Evolutionary conservation across 2,329 filamentous ascomycete genomes (phyloP), one percentile per base, ranked within the genome.

Genomic region (Xylaria sp.): DNA sequence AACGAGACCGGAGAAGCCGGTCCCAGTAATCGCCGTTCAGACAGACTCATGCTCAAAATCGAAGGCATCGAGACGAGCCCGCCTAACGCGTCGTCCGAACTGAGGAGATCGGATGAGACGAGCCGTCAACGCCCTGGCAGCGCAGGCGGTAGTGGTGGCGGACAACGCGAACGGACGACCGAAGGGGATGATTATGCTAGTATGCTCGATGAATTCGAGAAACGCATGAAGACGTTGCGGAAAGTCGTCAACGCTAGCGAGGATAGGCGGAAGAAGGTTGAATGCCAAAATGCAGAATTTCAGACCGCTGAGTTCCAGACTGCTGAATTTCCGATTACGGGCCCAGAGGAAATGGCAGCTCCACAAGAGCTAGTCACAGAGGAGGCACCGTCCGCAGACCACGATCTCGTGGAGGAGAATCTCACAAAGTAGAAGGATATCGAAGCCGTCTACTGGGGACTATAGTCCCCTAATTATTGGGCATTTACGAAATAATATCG

Each of bases 41-140:
- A 75, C 47, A 76, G 78, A 5, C 71, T 87, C 64, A 86, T 90
- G 81, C 73, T 90, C 51, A 78, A 76, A 59, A 81, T 90, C 55
- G 81, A 88, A 60, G 87, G 86, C 70, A 62, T 80, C 66, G 71
- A 75, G 58, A 65, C 71, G 59, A 68, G 70, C 46, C 67, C 69
- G 2, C 60, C 70, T 1, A 66, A 69, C 70, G 75, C 64, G 69
- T 75, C 74, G 59, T 72, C 74, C 52, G 76, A 77, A 37, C 69
- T 66, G 46, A 65, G 62, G 49, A 63, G 59, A 51, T 71, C 64
- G 58, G 64, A 53, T 58, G 70, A 66, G 34, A 66, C 65, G 59
- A 71, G 52, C 63, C 66, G 60, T 54, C 68, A 59, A n/a, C 67
- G 65, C 23, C 67, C 68, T 6, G 66, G 66, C 19, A 70, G 68